Base-by-base conservation (phyloP, 345 rosid genomes). In the Euphorbia lathyris region DNA sequence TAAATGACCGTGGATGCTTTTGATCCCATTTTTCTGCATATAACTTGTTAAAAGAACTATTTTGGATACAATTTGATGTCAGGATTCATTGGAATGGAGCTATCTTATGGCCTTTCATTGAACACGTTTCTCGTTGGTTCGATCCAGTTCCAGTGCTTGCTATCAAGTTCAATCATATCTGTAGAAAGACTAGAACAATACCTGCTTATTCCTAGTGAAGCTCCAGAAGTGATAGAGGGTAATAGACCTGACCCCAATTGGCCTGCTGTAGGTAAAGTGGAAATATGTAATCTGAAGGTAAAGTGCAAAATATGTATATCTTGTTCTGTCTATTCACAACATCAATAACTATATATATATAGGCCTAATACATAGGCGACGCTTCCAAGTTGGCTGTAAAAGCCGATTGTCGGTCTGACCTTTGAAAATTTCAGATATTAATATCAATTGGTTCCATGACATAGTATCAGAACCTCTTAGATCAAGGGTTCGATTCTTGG, bases 51-150 rank as follows among this genome's bases (percentile, higher is more conserved):
- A 76, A 55, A 30, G 17, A 43, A 13, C 10, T 63, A 40, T 63
- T 40, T 19, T 30, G 43, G 7, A 6, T 25, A 5, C 38, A 11
- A 27, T 66, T 58, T 56, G 55, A 57, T 77, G 48, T 6, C 74
- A 68, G 67, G 67, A 5, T 71, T 75, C 48, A 22, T 75, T 22
- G 74, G 78, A 64, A 65, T 70, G 72, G 58, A 34, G 60, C 23
- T 56, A 14, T 27, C 64, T 6, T 48, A 73, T 40, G 64, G 62
- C 50, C 58, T 73, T 32, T 66, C 67, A 29, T 47, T 67, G 17
- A 57, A 62, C 25, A 11, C 48, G 12, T 26, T 66, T 53, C 73
- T 75, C 8, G 45, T 65, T 22, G 1, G 19, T 1, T 64, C 69
- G 0, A 14, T 69, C 60, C 74, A 75, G 20, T 26, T 1, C 23